Conservation (phyloP, 2,329 filamentous ascomycete species). For the Tympanopsis confertula region DNA sequence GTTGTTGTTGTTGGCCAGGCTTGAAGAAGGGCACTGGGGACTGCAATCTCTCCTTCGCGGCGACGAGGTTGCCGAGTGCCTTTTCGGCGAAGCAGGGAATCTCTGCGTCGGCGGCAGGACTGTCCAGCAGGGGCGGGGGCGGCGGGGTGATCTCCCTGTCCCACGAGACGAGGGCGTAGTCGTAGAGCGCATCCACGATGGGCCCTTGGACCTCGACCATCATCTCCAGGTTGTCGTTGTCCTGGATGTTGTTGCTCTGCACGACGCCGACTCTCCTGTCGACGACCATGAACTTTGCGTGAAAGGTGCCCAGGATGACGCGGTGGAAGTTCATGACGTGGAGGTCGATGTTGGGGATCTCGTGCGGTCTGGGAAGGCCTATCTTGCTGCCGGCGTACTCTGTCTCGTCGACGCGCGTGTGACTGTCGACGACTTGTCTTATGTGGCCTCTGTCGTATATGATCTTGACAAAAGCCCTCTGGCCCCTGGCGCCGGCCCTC, state of each 20-base stretch:
- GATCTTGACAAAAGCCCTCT: slow-evolving; percentile 56
- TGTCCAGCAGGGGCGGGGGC: slow-evolving; percentile 2
- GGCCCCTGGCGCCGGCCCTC: slow-evolving; percentile 44
- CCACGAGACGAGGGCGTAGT: slow-evolving; percentile 65
- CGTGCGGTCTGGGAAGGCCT: slow-evolving; percentile 44
- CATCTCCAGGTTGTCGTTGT: slow-evolving; percentile 76
- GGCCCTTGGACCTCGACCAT: slow-evolving; percentile 65
- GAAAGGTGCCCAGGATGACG: slow-evolving; percentile 62
- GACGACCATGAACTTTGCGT: slow-evolving; percentile 68
- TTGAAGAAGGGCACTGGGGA: not conserved
- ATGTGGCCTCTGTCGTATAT: slow-evolving; percentile 63
- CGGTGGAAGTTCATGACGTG: slow-evolving; percentile 65
- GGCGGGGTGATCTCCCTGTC: slow-evolving; percentile 47
- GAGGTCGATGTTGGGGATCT: slow-evolving; percentile 62
- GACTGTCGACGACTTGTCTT: slow-evolving; percentile 54
- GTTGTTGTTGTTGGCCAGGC: slow-evolving; percentile 4
- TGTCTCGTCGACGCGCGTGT: slow-evolving; percentile 43
- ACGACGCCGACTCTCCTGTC: slow-evolving; percentile 60
- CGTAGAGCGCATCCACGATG: slow-evolving; percentile 66
- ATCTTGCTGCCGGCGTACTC: slow-evolving; percentile 47
- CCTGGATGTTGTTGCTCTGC: slow-evolving; percentile 69
- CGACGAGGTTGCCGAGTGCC: slow-evolving; percentile 1
- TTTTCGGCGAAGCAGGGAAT: slow-evolving; percentile 11
- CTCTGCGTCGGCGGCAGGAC: slow-evolving; percentile 33
- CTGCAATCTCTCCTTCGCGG: not conserved